Evolutionary conservation across 495 filamentous ascomycete genomes (phyloP).

Genomic region (Trichocladium antarcticum): DNA sequence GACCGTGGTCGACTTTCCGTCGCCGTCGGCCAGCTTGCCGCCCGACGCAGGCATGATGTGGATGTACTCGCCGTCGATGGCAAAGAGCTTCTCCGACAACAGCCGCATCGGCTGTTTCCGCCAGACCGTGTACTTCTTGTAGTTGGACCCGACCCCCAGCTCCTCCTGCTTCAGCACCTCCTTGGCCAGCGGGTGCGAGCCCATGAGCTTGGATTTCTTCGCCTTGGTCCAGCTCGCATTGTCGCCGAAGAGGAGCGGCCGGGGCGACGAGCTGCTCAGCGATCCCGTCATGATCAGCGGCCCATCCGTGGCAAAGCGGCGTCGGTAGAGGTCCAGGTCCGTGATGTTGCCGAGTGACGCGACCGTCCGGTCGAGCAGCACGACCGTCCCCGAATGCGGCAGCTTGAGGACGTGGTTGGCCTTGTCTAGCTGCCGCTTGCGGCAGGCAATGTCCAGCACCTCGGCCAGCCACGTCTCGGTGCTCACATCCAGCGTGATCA

Average conservation of each 20-base stretch:
- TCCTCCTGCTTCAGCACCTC: slow-evolving; percentile 56
- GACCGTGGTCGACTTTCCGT: slow-evolving; percentile 76
- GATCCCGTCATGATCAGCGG: slow-evolving; percentile 61
- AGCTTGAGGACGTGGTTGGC: slow-evolving; percentile 82
- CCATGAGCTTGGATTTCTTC: slow-evolving; percentile 54
- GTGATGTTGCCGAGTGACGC: slow-evolving; percentile 73
- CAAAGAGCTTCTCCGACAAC: slow-evolving; percentile 68
- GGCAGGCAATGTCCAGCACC: slow-evolving; percentile 81
- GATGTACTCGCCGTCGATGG: slow-evolving; percentile 90
- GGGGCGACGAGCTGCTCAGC: slow-evolving; percentile 70
- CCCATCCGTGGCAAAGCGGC: slow-evolving; percentile 72
- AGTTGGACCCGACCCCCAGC: slow-evolving; percentile 49
- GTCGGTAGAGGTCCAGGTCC: slow-evolving; percentile 76
- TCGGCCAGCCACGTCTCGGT: slow-evolving; percentile 93
- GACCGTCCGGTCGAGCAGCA: slow-evolving; percentile 72
- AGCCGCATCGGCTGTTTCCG: slow-evolving; percentile 93
- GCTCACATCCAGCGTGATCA: slow-evolving; percentile 70
- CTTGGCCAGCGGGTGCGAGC: slow-evolving; percentile 66
- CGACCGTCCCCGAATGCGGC: slow-evolving; percentile 69
- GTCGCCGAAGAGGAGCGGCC: slow-evolving; percentile 58
- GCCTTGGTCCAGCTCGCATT: slow-evolving; percentile 47
- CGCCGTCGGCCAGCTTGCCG: slow-evolving; percentile 48
- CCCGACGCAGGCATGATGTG: slow-evolving; percentile 72
- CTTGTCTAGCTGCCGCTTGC: slow-evolving; percentile 82
- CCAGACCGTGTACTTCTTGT: slow-evolving; percentile 81